Base-by-base conservation (phyloP, 1,284 basidiomycete species). In the Tylopilus sp. region DNA sequence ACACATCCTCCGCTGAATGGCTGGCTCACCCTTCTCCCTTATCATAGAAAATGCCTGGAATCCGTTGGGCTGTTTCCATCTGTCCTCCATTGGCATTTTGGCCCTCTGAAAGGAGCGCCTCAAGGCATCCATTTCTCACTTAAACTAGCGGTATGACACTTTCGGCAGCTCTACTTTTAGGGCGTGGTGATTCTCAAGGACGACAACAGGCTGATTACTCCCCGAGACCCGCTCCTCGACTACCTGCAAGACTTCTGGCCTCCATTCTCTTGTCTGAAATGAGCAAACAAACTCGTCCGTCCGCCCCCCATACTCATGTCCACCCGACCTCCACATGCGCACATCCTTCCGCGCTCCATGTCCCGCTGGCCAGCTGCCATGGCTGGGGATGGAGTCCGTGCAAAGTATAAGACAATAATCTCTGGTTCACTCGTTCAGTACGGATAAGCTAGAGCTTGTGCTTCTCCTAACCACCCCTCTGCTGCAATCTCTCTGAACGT, bases 381-480 rank as follows among this genome's bases (percentile, higher is more conserved):
- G 41, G 23, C 9, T 21, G 33, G 43, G 36, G 36, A 8, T 46
- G 56, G 52, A 55, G 39, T 12, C 18, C n/a, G 12, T 9, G 3
- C 6, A 5, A 3, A 23, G 9, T 44, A 51, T 44, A 51, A 38
- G 12, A 40, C 0, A 34, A 13, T 9, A 1, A 15, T 11, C 11
- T 0, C 21, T 13, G 25, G 18, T 16, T 35, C 38, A 13, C n/a
- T 36, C 16, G n/a, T 7, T 19, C 28, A 29, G n/a, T 16, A 16
- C 12, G 4, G 18, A 34, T n/a, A 39, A 26, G n/a, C n/a, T 28
- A 19, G 12, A 19, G 18, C 29, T 9, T 19, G 21, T 21, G 13
- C 26, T 18, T 30, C 16, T 15, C 18, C 8, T 18, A n/a, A 10
- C 8, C 16, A 12, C n/a, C 2, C 26, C 28, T 15, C 21, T 4